Conservation (phyloP, 345 rosid species). For the Passiflora organensis region DNA sequence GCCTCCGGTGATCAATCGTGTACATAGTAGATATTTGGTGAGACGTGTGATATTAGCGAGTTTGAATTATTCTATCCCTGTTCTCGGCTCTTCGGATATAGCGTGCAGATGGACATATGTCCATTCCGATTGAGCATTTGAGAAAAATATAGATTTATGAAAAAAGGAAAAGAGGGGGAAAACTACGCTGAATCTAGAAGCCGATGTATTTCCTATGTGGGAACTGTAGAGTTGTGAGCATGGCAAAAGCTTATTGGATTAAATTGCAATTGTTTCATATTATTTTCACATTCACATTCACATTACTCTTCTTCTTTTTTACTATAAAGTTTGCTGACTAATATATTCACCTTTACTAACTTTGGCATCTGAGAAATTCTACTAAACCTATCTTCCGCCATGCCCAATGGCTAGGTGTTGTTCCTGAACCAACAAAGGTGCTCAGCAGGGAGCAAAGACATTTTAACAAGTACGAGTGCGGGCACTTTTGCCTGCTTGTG, state of each 20-base stretch:
- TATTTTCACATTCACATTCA: slow-evolving; percentile 21
- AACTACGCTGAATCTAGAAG: too few species aligned
- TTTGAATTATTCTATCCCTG: slow-evolving; percentile 35
- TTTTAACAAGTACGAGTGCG: too few species aligned
- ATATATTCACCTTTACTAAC: too few species aligned
- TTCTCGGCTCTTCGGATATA: slow-evolving; percentile 40
- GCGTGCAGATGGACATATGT: slow-evolving; percentile 15
- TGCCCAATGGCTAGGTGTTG: too few species aligned
- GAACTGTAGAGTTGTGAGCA: slow-evolving; percentile 54
- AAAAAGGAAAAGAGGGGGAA: slow-evolving; percentile 3
- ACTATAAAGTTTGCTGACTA: too few species aligned
- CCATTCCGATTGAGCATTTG: slow-evolving; percentile 38
- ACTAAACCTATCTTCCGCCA: too few species aligned
- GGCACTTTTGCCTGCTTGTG: too few species aligned
- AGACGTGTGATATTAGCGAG: slow-evolving; percentile 59
- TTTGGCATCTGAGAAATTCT: too few species aligned
- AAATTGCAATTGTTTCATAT: slow-evolving; percentile 31
- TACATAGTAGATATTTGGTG: slow-evolving; percentile 69
- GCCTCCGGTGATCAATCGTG: slow-evolving; percentile 33
- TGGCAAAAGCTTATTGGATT: slow-evolving; percentile 38
- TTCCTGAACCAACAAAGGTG: too few species aligned
- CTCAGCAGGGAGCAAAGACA: too few species aligned
- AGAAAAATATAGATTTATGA: slow-evolving; percentile 46
- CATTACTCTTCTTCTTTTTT: too few species aligned
- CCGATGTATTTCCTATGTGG: too few species aligned